phyloP scores from a whole-genome alignment of 163 green algal genomes.

The Botryococcus braunii region DNA sequence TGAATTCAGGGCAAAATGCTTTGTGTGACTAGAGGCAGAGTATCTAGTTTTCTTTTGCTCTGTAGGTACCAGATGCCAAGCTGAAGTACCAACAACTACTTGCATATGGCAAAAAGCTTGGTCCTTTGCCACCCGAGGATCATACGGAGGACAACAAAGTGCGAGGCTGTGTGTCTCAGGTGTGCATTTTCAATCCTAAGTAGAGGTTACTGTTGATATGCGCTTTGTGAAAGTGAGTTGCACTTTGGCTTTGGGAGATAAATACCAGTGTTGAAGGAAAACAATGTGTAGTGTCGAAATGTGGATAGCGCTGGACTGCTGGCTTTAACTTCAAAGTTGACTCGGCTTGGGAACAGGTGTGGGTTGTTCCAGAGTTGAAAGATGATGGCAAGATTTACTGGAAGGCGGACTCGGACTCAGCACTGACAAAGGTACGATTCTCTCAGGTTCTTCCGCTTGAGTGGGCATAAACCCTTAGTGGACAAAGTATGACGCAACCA shows the following conservation, averaged over 20 bases:
- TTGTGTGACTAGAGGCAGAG: too few relatives aligned
- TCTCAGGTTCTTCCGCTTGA: too few relatives aligned
- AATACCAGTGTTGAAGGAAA: too few relatives aligned
- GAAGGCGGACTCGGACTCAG: conserved; percentile 88
- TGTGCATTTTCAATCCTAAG: conserved; percentile 22
- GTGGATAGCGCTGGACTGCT: too few relatives aligned
- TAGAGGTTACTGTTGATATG: too few relatives aligned
- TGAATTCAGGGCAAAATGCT: too few relatives aligned
- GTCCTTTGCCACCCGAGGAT: conserved; percentile 52
- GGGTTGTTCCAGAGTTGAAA: conserved; percentile 74
- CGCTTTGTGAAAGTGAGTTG: too few relatives aligned
- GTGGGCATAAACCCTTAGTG: too few relatives aligned
- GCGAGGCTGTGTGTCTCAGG: conserved; percentile 87
- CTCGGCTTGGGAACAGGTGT: conserved; percentile 76
- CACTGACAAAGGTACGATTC: conserved; percentile 82
- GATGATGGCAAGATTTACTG: conserved; percentile 73
- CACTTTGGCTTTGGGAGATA: too few relatives aligned
- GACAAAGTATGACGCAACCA: too few relatives aligned
- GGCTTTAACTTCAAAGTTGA: too few relatives aligned
- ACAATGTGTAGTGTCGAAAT: too few relatives aligned
- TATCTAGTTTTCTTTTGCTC: background rate
- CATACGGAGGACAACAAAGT: conserved; percentile 91
- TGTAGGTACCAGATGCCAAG: conserved; percentile 26
- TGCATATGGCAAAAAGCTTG: conserved; percentile 87
- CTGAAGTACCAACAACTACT: conserved; percentile 96